Conservation (phyloP, 164 flowering plant genomes). For the Sextonia rubra region DNA sequence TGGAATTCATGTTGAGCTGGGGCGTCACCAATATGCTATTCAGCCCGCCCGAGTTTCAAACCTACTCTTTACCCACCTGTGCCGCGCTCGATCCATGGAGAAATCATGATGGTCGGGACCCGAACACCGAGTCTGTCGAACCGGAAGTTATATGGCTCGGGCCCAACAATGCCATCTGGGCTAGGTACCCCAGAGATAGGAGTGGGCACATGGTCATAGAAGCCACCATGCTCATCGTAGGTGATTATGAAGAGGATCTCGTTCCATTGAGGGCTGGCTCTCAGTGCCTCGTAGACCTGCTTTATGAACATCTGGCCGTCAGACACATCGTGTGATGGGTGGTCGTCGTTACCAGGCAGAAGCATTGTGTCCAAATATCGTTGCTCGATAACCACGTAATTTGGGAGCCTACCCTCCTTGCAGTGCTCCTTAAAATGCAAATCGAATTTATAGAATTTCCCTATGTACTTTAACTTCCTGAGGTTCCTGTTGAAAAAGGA, state of each 20-base stretch:
- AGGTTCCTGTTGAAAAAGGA: slow-evolving; percentile 20
- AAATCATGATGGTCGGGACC: slow-evolving; percentile 61
- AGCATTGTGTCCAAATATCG: slow-evolving; percentile 23
- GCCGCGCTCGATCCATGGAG: slow-evolving; percentile 84
- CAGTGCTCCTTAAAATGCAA: slow-evolving; percentile 29
- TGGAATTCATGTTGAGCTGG: neutral
- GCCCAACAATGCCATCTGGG: slow-evolving; percentile 60
- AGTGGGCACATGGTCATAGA: slow-evolving; percentile 71
- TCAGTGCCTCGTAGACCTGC: slow-evolving; percentile 29
- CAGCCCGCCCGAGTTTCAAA: neutral
- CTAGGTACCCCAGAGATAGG: slow-evolving; percentile 60
- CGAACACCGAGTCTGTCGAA: slow-evolving; percentile 77
- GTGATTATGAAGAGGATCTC: slow-evolving; percentile 31
- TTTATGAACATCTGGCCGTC: slow-evolving; percentile 33
- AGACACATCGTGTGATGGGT: slow-evolving; percentile 32
- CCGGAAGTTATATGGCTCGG: slow-evolving; percentile 50
- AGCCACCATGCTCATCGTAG: slow-evolving; percentile 39
- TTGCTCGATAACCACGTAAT: slow-evolving; percentile 33
- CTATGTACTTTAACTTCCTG: slow-evolving; percentile 27
- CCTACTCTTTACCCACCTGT: slow-evolving; percentile 33
- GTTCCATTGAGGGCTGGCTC: slow-evolving; percentile 36
- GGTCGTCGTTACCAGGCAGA: slow-evolving; percentile 30
- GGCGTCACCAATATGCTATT: neutral
- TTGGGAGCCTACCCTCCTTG: slow-evolving; percentile 27
- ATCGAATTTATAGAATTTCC: slow-evolving; percentile 26